Conservation (phyloP, 768 basidiomycete species). For the Kondoa subrosea region DNA sequence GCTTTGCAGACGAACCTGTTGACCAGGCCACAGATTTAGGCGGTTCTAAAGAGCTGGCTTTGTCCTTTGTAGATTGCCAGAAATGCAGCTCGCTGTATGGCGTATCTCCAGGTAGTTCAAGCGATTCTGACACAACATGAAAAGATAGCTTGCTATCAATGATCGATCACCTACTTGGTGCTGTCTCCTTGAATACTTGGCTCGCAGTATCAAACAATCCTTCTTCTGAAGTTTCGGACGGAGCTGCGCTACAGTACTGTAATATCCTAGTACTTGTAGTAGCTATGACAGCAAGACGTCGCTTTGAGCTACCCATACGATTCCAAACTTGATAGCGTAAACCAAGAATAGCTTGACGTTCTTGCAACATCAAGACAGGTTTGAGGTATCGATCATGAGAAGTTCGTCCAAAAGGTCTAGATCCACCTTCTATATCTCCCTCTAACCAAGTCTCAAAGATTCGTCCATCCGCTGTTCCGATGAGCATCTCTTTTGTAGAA, state of each 20-base stretch:
- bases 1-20: slow-evolving; percentile 46
- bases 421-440: slow-evolving; percentile 44
- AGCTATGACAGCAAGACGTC: slow-evolving; percentile 46
- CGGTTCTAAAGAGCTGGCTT: slow-evolving; percentile 36
- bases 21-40: slow-evolving; percentile 76
- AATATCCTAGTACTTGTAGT: slow-evolving; percentile 80
- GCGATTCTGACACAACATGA: slow-evolving; percentile 46
- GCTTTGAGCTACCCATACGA: slow-evolving; percentile 40
- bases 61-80: slow-evolving; percentile 42
- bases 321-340: slow-evolving; percentile 55
- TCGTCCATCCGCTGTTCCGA: slow-evolving; percentile 67
- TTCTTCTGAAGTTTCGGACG: slow-evolving; percentile 50
- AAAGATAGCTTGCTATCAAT: neutral
- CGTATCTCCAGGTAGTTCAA: slow-evolving; percentile 68
- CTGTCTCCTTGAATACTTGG: slow-evolving; percentile 48
- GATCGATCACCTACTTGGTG: slow-evolving; percentile 48
- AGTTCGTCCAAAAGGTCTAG: slow-evolving; percentile 2
- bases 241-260: slow-evolving; percentile 55
- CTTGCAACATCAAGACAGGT: slow-evolving; percentile 56
- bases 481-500: slow-evolving; percentile 65
- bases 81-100: slow-evolving; percentile 59
- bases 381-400: slow-evolving; percentile 57
- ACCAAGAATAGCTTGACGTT: slow-evolving; percentile 67
- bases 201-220: slow-evolving; percentile 61
- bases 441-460: slow-evolving; percentile 72